Percentiles rank a stretch among this genome's conserved stretches.
Evolutionary conservation across 2,329 filamentous ascomycete genomes (phyloP).

Genomic region (Fusarium staphyleae): DNA sequence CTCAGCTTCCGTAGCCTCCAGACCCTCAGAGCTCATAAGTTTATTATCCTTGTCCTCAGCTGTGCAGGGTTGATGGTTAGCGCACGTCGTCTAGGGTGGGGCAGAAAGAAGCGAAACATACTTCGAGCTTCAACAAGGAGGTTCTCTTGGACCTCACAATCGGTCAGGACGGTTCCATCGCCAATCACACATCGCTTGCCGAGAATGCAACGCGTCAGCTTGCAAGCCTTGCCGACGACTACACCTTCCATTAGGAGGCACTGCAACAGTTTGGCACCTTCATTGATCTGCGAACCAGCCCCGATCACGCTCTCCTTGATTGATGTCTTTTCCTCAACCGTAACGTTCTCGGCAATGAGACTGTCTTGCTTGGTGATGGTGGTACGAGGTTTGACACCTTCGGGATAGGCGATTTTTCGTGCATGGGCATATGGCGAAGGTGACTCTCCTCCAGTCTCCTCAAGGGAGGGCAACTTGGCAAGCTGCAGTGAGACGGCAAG

Average conservation of each 20-base stretch:
- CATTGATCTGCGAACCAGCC: constrained; percentile 83
- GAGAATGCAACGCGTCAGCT: constrained; percentile 86
- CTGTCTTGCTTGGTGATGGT: constrained; percentile 85
- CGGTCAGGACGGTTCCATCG: constrained; percentile 79
- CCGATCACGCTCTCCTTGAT: constrained; percentile 93
- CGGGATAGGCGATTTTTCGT: constrained; percentile 82
- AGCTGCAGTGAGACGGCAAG: constrained; percentile 83
- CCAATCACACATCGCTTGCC: constrained; percentile 83
- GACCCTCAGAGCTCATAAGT: constrained; percentile 70
- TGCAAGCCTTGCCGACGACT: constrained; percentile 81
- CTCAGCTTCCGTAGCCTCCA: constrained; percentile 70
- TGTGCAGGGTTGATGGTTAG: constrained; percentile 43
- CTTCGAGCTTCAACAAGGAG: constrained; percentile 81
- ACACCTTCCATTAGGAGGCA: constrained; percentile 94
- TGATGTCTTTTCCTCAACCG: constrained; percentile 85
- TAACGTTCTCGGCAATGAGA: constrained; percentile 87
- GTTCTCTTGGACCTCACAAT: constrained; percentile 93
- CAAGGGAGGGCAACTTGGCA: constrained; percentile 79
- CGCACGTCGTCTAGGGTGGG: background rate
- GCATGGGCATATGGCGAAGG: constrained; percentile 79
- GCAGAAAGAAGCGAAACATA: constrained; percentile 53
- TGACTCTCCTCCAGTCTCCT: constrained; percentile 64
- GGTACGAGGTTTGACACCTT: constrained; percentile 79
- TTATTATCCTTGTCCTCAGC: constrained; percentile 73
- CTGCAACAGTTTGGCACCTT: constrained; percentile 84